Evolutionary conservation across 306 rosid species (phyloP), one percentile per base, ranked within the genome.

Genomic region (Trifolium fragiferum): DNA sequence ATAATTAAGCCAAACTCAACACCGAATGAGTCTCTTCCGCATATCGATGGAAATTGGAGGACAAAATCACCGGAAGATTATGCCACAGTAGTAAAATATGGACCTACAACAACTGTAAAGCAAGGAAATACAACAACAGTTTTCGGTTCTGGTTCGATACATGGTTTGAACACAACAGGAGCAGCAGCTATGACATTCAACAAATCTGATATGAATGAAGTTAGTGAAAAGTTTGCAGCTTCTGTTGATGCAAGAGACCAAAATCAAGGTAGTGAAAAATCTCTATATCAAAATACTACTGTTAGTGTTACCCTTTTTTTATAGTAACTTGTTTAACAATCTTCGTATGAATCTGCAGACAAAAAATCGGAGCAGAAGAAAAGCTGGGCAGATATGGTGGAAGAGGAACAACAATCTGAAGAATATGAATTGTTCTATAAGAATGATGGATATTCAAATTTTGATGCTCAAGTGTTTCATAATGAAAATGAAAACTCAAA

Each of bases 361-460:
- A 19, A 16, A 49, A 71, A 82, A 43, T 55, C 75, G 18, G 23
- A 54, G 5, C 57, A 30, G 70, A 87, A 87, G 90, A 94, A 90
- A 78, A 92, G 99, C 46, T 94, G 99, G 99, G 99, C 99, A 64
- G 99, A 94, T 66, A 82, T 92, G 81, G 96, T 68, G 12, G 97
- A 94, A 85, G 99, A 93, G 84, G 98, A 90, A 57, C 95, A 90
- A 68, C 93, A 93, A 84, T 82, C 84, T 72, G 95, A 89, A 74
- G 90, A 83, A 32, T 19, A 75, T 7, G 76, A 63, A 5, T 33
- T 85, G 35, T 69, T 71, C 30, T 30, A 57, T 1, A 66, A 30
- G 6, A 30, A 37, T 2, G 8, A 68, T 12, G 82, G 74, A 59
- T 67, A 47, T 54, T 15, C 58, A 62, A 21, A 58, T 55, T 66